These are phyloP conservation scores for Geotrichum reessii DNA, from an alignment of 1,139 yeast genomes.

Conservation along the genomic window DNA sequence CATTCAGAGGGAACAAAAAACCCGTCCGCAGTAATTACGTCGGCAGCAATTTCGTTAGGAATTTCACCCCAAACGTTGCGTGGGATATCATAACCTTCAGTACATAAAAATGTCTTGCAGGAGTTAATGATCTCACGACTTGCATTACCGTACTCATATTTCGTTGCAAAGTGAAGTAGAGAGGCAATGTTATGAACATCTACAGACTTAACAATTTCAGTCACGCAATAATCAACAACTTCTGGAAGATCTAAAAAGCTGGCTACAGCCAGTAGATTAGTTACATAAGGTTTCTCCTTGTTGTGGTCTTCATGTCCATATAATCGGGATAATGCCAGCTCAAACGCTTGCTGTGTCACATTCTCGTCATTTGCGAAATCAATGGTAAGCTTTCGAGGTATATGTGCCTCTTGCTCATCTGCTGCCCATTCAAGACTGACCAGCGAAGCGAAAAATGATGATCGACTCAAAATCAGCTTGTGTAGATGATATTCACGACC, in stretches of 20 bases:
- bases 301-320: conserved; percentile 41
- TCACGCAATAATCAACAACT: conserved; percentile 42
- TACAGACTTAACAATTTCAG: conserved; percentile 36
- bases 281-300: conserved; percentile 35
- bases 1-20: conserved; percentile 50
- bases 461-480: conserved; percentile 41
- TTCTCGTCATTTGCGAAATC: conserved; percentile 40
- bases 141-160: conserved; percentile 43
- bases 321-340: conserved; percentile 41
- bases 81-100: conserved; percentile 46
- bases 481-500: conserved; percentile 42
- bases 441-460: conserved; percentile 45
- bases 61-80: conserved; percentile 43
- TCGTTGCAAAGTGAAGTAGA: conserved; percentile 41
- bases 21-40: conserved; percentile 44
- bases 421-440: conserved; percentile 42
- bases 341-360: conserved; percentile 44
- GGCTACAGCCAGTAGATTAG: conserved; percentile 45
- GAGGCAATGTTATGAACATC: conserved; percentile 37
- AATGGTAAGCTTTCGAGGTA: conserved; percentile 27
- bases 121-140: conserved; percentile 43
- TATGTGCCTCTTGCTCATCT: neutral
- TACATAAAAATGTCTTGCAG: conserved; percentile 42
- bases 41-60: conserved; percentile 41
- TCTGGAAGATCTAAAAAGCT: conserved; percentile 45